phyloP scores from a whole-genome alignment of 257 asterid species.

The Avicennia marina region DNA sequence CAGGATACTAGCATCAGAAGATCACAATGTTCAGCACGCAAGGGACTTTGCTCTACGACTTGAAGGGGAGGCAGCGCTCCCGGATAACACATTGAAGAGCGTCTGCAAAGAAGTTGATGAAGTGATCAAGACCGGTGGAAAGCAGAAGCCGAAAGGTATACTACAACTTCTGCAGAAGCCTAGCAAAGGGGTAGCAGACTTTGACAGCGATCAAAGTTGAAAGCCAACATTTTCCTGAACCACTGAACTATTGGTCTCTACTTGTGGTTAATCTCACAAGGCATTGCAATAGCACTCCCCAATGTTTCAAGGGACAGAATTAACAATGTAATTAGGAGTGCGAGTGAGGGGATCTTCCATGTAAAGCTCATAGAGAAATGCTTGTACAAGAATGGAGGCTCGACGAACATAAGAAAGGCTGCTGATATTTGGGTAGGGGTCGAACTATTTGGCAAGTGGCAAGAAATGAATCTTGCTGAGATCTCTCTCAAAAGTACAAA shows the following conservation, averaged over 20 bases:
- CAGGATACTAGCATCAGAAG: not conserved
- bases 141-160: slow-evolving; percentile 10
- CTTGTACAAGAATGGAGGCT: slow-evolving; percentile 9
- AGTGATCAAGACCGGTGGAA: slow-evolving; percentile 16
- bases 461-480: slow-evolving; percentile 12
- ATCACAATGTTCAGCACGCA: not conserved
- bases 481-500: not conserved
- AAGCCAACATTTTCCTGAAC: slow-evolving; percentile 20
- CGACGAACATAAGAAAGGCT: slow-evolving; percentile 23
- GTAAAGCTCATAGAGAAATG: slow-evolving; percentile 24
- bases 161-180: slow-evolving; percentile 16
- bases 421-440: slow-evolving; percentile 32
- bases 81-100: not conserved
- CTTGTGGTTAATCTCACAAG: slow-evolving; percentile 25
- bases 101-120: slow-evolving; percentile 9
- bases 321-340: slow-evolving; percentile 7
- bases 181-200: slow-evolving; percentile 13
- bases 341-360: slow-evolving; percentile 21
- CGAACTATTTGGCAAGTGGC: slow-evolving; percentile 27
- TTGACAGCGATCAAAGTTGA: slow-evolving; percentile 14
- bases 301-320: not conserved
- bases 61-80: slow-evolving; percentile 19
- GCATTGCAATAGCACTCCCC: slow-evolving; percentile 36
- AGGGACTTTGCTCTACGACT: slow-evolving; percentile 23
- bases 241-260: slow-evolving; percentile 28